Base-by-base conservation (phyloP, 2,329 filamentous ascomycete genomes). In the Colletotrichum filicis region DNA sequence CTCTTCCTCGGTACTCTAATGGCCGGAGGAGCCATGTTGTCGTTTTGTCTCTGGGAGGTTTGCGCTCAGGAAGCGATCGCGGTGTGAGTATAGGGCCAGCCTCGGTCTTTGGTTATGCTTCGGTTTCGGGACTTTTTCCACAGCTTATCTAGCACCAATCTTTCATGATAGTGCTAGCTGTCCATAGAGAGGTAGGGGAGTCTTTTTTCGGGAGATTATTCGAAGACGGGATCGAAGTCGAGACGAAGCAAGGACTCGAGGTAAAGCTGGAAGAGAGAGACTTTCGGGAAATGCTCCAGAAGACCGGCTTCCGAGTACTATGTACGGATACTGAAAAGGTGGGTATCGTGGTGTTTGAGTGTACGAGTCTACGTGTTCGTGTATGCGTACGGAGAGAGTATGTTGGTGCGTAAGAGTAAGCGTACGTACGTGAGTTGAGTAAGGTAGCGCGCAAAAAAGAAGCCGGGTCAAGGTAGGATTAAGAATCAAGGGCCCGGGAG, bases 21-120 rank as follows among this genome's bases (percentile, higher is more conserved):
- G 72, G 87, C 82, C 70, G 85, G 75, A 35, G 88, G 87, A 66
- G 88, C 87, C 89, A 91, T 91, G 68, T 66, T 74, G 52, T 59
- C 22, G 46, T 19, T 62, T 37, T 46, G 57, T 22, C 53, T 26
- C 9, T 6, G 32, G 11, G 30, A 53, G 35, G 9, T 46, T 57
- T 62, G 60, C 57, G 70, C 52, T 57, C 63, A 22, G 24, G 28
- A 30, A 52, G 28, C 35, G 64, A 59, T n/a, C 52, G 53, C 30
- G 32, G 57, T 4, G 32, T 52, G 11, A 52, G 32, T 66, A 60
- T 37, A 67, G 63, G 64, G 65, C 66, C 65, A 70, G 65, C 58
- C 69, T 69, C 70, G 22, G 26, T 69, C n/a, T 66, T 70, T n/a
- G 46, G 49, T 70, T 55, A 46, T 61, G 42, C 46, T 73, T 73